phyloP scores from a whole-genome alignment of 345 rosid genomes.

The Isatis tinctoria region DNA sequence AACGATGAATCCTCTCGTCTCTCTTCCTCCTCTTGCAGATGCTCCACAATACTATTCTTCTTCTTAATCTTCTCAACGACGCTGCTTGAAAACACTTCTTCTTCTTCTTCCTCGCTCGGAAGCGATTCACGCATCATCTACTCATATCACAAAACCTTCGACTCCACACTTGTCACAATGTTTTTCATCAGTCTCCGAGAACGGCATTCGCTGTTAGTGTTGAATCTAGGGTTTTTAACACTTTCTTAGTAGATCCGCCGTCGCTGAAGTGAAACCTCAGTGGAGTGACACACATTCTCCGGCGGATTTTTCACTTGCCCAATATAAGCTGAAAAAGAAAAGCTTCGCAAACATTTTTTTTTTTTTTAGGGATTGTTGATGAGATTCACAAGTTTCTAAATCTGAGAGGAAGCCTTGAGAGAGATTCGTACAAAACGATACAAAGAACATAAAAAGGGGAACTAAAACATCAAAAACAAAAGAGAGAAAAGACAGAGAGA shows the following conservation, averaged over 20 bases:
- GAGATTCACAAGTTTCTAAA: constrained; percentile 3
- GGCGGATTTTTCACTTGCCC: background rate
- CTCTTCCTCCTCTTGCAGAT: background rate
- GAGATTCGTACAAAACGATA: constrained; percentile 16
- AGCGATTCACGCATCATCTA: constrained; percentile 22
- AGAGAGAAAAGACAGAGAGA: background rate
- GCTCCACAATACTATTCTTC: background rate
- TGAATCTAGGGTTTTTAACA: background rate
- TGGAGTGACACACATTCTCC: constrained; percentile 3
- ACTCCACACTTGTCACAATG: background rate
- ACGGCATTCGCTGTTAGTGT: background rate
- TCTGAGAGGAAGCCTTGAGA: constrained; percentile 20
- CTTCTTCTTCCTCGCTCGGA: constrained; percentile 12
- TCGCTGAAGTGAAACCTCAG: background rate
- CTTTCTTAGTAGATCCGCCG: constrained; percentile 15
- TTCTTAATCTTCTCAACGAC: background rate
- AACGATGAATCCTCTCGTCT: constrained; percentile 22
- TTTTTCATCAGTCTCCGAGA: background rate
- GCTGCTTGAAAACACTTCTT: background rate
- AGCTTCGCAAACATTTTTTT: background rate
- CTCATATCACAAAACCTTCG: constrained; percentile 8
- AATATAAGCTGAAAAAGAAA: background rate
- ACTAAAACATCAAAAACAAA: background rate
- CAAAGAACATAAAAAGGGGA: constrained; percentile 10
- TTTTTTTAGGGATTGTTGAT: background rate